Base-by-base conservation (phyloP, 2,329 filamentous ascomycete species). In the Pseudocercospora ulei region DNA sequence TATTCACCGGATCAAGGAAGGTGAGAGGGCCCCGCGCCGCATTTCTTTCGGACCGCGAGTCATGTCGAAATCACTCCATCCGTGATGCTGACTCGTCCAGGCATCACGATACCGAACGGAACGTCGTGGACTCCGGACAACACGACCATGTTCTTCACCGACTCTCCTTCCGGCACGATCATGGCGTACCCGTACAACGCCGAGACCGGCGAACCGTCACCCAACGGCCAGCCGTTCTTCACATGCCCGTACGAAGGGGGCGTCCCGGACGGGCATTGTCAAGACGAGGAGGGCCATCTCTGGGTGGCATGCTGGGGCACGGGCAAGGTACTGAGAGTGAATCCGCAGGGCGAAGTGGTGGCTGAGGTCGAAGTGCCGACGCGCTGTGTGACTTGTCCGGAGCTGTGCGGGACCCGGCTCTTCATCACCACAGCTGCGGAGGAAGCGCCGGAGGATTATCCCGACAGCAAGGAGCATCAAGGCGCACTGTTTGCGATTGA, bases 281-380 rank as follows among this genome's bases (percentile, higher is more conserved):
- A 92, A 54, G 87, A 95, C 56, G 73, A 71, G 27, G 76, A 92
- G 38, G 86, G 85, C n/a, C 80, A 81, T 64, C 70, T 94, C 54
- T 95, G 88, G 87, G 78, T 82, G 45, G 82, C 84, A 5, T 69
- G 90, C n/a, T 90, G 84, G 57, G 85, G 85, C 38, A 82, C 80
- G 46, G 68, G 73, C 43, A 73, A 76, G 44, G 82, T 94, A 14
- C 65, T 93, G 49, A 76, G 81, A 58, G 79, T 94, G 55, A 75
- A 72, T 31, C 74, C 77, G 3, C 61, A 71, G 35, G 85, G 84
- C 2, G 66, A 77, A 53, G 63, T 93, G 18, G 68, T 87, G 3
- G 85, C 82, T 4, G 74, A 85, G 64, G 70, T 95, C 47, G 70
- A 66, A 39, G 65, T 92, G 48, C 85, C 86, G 3, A 92, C 86